These are phyloP conservation scores for Vaucheria bursata DNA, from an alignment of 352 stramenopile genomes.

Conservation along the genomic window DNA sequence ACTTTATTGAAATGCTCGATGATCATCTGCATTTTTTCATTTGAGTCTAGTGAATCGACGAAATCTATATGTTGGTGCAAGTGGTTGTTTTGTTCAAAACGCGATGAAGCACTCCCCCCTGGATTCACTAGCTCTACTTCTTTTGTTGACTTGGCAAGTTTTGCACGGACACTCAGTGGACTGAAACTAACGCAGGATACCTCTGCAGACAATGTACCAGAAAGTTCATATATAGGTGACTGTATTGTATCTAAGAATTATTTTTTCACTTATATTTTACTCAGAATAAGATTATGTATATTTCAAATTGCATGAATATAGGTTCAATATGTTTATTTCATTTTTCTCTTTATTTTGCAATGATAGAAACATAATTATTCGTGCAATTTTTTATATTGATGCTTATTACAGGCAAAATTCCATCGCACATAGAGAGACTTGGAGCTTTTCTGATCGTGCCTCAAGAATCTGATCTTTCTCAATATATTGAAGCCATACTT, in stretches of 20 bases:
- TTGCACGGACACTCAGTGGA: background rate
- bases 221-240: constrained; percentile 1
- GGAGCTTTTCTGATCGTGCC: no score
- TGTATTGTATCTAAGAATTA: background rate
- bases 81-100: constrained; percentile 24
- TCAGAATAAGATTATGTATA: background rate
- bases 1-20: no score
- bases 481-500: no score
- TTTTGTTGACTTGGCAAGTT: constrained; percentile 19
- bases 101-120: background rate
- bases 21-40: no score
- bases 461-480: no score
- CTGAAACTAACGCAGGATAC: background rate
- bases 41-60: background rate
- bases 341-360: no score
- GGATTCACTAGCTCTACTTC: background rate
- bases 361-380: no score
- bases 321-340: no score
- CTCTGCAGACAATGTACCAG: background rate
- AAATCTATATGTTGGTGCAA: background rate
- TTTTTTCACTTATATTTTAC: background rate
- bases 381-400: no score
- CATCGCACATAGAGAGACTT: no score
- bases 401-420: no score
- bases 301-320: no score